A percentile compares a stretch with the other conserved stretches of the same genome.
These are phyloP conservation scores for Tricholomella constricta DNA, from an alignment of 768 basidiomycete species.

Conservation along the genomic window DNA sequence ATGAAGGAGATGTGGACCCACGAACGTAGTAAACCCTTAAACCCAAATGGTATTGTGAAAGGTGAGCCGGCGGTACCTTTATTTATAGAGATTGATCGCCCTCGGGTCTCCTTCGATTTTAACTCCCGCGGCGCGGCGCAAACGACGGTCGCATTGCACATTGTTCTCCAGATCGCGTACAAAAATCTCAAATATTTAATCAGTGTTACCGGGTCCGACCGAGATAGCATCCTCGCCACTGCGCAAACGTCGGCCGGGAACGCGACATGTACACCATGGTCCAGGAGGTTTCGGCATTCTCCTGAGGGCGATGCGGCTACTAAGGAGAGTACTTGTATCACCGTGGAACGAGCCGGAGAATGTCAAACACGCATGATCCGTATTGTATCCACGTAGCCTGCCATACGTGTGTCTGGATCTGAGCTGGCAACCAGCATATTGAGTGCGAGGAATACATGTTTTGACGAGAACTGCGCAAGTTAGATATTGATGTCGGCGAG, in stretches of 20 bases:
- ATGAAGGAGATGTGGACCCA: background rate
- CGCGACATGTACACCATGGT: background rate
- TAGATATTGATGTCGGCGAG: background rate
- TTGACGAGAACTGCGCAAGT: background rate
- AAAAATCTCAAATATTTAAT: background rate
- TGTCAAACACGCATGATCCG: background rate
- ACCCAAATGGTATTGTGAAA: background rate
- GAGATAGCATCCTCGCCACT: background rate
- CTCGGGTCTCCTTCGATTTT: background rate
- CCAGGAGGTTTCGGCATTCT: conserved; percentile 1
- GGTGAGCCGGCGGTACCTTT: background rate
- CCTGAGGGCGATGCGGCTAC: conserved; percentile 1
- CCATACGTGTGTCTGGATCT: background rate
- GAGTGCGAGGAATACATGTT: background rate
- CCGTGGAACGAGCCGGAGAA: conserved; percentile 2
- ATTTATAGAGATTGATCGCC: conserved; percentile 1
- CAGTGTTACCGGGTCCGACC: background rate
- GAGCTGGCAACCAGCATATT: background rate
- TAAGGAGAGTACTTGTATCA: background rate
- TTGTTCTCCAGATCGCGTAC: background rate
- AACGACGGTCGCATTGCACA: background rate
- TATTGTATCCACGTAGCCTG: background rate
- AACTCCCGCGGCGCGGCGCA: conserved; percentile 3
- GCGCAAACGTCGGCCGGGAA: conserved; percentile 1
- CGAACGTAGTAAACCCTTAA: background rate